phyloP scores from a whole-genome alignment of 257 asterid species.

The Ilex aquifolium region DNA sequence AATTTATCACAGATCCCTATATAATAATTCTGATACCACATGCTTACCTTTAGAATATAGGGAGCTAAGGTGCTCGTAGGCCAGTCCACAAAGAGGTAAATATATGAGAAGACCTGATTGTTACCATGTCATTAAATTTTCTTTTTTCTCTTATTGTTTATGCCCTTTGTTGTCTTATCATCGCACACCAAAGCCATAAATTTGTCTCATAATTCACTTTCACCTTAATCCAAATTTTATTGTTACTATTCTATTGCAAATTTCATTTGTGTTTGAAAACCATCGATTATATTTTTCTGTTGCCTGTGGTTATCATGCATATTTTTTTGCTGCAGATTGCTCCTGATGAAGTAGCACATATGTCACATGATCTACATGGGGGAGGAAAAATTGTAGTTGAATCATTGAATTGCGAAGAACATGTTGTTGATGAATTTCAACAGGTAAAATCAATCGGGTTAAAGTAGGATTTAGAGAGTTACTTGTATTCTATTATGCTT shows the following conservation, averaged over 20 bases:
- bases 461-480: background rate
- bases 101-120: background rate
- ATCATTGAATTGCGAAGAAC: constrained; percentile 6
- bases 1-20: too few relatives aligned
- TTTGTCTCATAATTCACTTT: too few relatives aligned
- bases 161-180: too few relatives aligned
- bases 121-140: background rate
- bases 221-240: background rate
- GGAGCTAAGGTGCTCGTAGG: too few relatives aligned
- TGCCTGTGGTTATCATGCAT: background rate
- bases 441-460: constrained; percentile 21
- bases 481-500: background rate
- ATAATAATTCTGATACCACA: too few relatives aligned
- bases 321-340: constrained; percentile 23
- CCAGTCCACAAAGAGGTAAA: too few relatives aligned
- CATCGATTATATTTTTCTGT: background rate
- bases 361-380: constrained; percentile 14
- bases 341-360: constrained; percentile 19
- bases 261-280: background rate
- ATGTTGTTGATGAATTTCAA: constrained; percentile 14
- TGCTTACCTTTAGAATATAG: too few relatives aligned
- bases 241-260: background rate
- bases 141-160: too few relatives aligned
- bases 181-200: too few relatives aligned
- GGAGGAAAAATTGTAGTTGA: constrained; percentile 18